Conservation (phyloP, 345 rosid genomes). For the Combretum micranthum region DNA sequence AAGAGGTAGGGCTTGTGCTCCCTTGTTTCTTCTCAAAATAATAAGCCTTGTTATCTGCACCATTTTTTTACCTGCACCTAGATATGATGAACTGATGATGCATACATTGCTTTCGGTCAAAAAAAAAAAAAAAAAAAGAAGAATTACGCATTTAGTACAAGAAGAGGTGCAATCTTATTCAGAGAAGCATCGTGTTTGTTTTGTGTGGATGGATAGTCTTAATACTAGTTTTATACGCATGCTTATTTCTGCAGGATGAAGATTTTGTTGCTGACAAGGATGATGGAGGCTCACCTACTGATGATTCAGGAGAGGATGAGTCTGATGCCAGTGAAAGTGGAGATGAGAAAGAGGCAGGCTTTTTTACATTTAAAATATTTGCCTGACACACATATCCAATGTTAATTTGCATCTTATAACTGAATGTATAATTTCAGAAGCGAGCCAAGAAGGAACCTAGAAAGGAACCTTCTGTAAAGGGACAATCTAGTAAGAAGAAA, state of each 20-base stretch:
- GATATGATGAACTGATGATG: no score
- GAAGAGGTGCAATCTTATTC: no score
- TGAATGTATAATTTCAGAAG: constrained; percentile 40
- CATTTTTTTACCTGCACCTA: no score
- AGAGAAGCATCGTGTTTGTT: background rate
- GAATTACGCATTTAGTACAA: no score
- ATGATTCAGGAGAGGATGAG: constrained; percentile 86
- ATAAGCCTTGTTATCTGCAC: no score
- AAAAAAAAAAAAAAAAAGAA: no score
- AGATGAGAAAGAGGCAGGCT: constrained; percentile 73
- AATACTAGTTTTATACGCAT: background rate
- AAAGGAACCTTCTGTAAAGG: constrained; percentile 59
- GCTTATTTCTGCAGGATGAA: constrained; percentile 55
- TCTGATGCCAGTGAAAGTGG: constrained; percentile 64
- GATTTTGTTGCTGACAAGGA: constrained; percentile 83
- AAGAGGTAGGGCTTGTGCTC: constrained; percentile 39
- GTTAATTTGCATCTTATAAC: constrained; percentile 7
- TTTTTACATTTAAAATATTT: background rate
- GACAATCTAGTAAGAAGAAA: constrained; percentile 58
- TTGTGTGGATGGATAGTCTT: background rate
- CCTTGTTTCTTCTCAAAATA: background rate
- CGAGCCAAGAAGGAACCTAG: constrained; percentile 54
- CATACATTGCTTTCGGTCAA: no score
- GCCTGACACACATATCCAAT: background rate
- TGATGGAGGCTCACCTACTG: constrained; percentile 91